Percentiles rank a stretch among this genome's conserved stretches.
These are phyloP conservation scores for Corinectria fuckeliana DNA, from an alignment of 2,329 filamentous ascomycete species.

Conservation along the genomic window DNA sequence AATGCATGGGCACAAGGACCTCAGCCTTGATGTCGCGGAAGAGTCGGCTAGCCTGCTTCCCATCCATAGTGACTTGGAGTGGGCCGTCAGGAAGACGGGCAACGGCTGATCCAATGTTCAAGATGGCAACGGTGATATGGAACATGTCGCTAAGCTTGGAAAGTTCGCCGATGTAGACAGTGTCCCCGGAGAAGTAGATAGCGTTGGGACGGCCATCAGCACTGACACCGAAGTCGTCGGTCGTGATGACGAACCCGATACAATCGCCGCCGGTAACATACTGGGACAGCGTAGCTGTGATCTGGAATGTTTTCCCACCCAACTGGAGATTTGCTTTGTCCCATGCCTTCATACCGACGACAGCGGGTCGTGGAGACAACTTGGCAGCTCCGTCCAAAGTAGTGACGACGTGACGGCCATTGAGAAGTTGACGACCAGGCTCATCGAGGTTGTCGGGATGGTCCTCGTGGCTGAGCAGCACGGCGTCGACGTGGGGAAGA, in stretches of 20 bases:
- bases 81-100: background rate
- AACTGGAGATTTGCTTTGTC: background rate
- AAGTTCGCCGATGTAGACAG: slow-evolving; percentile 6
- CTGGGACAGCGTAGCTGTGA: background rate
- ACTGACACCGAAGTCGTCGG: background rate
- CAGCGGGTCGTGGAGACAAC: background rate
- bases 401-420: background rate
- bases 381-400: background rate
- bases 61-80: slow-evolving; percentile 15
- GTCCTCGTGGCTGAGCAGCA: slow-evolving; percentile 12
- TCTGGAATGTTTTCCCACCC: background rate
- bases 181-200: slow-evolving; percentile 16
- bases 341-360: background rate
- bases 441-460: slow-evolving; percentile 9
- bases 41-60: slow-evolving; percentile 1
- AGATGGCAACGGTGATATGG: background rate
- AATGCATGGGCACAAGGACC: slow-evolving; percentile 16
- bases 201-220: background rate
- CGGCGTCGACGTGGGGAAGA: slow-evolving; percentile 2
- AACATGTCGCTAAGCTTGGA: background rate
- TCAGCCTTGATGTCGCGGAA: slow-evolving; percentile 5
- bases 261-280: slow-evolving; percentile 1
- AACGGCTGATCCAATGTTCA: slow-evolving; percentile 4
- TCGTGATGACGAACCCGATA: background rate
- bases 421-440: background rate